Evolutionary conservation across 192 early-diverging fungal genomes (phyloP).

Genomic region (Diversispora eburnea): DNA sequence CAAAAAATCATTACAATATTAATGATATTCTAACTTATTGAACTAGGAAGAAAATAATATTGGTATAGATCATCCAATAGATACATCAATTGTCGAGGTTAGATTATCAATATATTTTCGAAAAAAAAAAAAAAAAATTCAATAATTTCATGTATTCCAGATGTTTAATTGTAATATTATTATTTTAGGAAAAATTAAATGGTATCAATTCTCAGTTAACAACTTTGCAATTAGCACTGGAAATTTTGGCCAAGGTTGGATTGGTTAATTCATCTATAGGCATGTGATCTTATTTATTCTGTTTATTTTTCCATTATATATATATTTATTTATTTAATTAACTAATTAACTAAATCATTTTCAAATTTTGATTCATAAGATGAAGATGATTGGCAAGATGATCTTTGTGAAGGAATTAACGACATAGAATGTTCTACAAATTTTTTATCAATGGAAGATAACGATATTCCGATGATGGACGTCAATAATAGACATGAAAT

Average conservation of each 20-base stretch:
- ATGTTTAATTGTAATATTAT: not conserved
- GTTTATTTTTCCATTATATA: not conserved
- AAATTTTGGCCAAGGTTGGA: conserved; percentile 81
- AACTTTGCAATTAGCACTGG: conserved; percentile 69
- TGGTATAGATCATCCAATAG: too few relatives aligned
- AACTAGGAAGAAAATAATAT: too few relatives aligned
- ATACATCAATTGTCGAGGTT: too few relatives aligned
- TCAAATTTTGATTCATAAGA: not conserved
- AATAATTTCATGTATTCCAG: too few relatives aligned
- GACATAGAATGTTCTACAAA: conserved; percentile 38
- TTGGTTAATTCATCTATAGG: conserved; percentile 56
- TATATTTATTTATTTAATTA: not conserved
- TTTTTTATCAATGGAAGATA: conserved; percentile 39
- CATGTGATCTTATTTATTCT: conserved; percentile 10
- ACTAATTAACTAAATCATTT: not conserved
- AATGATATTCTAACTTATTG: too few relatives aligned
- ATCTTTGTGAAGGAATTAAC: conserved; percentile 38
- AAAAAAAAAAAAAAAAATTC: too few relatives aligned
- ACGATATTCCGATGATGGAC: conserved; percentile 40
- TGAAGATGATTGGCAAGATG: conserved; percentile 42
- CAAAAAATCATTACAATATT: not conserved
- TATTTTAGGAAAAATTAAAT: conserved; percentile 35
- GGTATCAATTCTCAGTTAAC: conserved; percentile 53
- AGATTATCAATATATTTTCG: too few relatives aligned
- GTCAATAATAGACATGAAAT: conserved; percentile 45